These are phyloP conservation scores for Candida frijolesensis DNA, from an alignment of 1,139 yeast genomes.

Conservation along the genomic window DNA sequence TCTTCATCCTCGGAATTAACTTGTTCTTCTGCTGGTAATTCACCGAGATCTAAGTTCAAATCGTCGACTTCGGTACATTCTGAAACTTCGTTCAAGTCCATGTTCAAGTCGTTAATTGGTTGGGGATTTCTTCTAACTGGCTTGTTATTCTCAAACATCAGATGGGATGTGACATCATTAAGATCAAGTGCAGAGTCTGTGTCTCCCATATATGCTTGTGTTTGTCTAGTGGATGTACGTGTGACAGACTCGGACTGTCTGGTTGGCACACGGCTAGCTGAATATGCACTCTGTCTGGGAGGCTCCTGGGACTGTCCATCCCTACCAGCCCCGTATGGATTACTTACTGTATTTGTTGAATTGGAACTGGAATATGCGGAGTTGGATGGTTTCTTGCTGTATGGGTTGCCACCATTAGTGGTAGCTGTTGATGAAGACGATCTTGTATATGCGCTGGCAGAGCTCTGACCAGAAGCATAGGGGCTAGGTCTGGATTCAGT, in stretches of 20 bases:
- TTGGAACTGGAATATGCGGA: not conserved
- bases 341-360: slow-evolving; percentile 5
- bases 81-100: slow-evolving; percentile 42
- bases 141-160: slow-evolving; percentile 28
- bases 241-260: slow-evolving; percentile 1
- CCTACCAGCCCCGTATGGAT: slow-evolving; percentile 15
- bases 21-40: slow-evolving; percentile 48
- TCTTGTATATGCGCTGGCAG: not conserved
- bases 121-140: slow-evolving; percentile 27
- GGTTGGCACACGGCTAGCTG: not conserved
- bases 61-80: slow-evolving; percentile 35
- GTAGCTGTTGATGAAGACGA: not conserved
- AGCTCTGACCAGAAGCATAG: not conserved
- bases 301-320: slow-evolving; percentile 1
- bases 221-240: slow-evolving; percentile 13
- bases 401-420: not conserved
- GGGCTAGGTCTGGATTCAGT: not conserved
- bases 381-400: not conserved
- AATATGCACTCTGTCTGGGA: slow-evolving; percentile 1
- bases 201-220: slow-evolving; percentile 18
- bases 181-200: slow-evolving; percentile 41
- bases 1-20: slow-evolving; percentile 75
- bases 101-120: slow-evolving; percentile 22
- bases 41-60: slow-evolving; percentile 47
- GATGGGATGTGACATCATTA: slow-evolving; percentile 43